phyloP scores from a whole-genome alignment of 1,139 yeast species.

The Eremothecium coryli region DNA sequence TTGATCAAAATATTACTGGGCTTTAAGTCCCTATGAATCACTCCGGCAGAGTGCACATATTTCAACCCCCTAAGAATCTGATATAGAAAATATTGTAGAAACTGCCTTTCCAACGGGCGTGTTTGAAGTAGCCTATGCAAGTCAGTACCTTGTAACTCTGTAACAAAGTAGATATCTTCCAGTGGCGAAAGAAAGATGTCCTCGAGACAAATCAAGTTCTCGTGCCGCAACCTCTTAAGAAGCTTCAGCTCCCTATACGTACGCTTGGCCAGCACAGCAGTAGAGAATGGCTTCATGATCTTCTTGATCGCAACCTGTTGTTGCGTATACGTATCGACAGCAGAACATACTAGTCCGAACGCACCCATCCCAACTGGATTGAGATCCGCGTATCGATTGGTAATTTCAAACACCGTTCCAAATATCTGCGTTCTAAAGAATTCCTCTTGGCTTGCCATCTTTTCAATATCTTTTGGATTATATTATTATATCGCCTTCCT shows the following conservation, averaged over 20 bases:
- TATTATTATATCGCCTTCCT: too few relatives aligned
- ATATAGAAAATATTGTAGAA: constrained; percentile 90
- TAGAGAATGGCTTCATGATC: constrained; percentile 94
- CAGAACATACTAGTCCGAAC: constrained; percentile 94
- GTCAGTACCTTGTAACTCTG: constrained; percentile 95
- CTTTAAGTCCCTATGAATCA: constrained; percentile 88
- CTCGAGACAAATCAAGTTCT: constrained; percentile 83
- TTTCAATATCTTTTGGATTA: too few relatives aligned
- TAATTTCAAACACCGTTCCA: constrained; percentile 91
- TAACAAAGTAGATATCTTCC: constrained; percentile 94
- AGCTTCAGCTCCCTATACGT: constrained; percentile 92
- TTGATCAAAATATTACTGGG: constrained; percentile 89
- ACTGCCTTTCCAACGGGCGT: constrained; percentile 90
- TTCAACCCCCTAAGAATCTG: constrained; percentile 90
- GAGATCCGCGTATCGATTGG: constrained; percentile 79
- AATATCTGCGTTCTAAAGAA: constrained; percentile 42
- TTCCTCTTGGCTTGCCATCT: constrained; percentile 18
- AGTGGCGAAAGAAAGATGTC: constrained; percentile 92
- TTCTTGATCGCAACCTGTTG: constrained; percentile 96
- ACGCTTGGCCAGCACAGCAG: constrained; percentile 90
- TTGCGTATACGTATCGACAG: constrained; percentile 79
- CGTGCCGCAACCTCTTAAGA: constrained; percentile 88
- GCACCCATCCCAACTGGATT: constrained; percentile 99
- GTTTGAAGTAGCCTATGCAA: constrained; percentile 83
- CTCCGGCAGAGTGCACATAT: constrained; percentile 95